Conservation (phyloP, 2,329 filamentous ascomycete species). For the Zopfia rhizophila region DNA sequence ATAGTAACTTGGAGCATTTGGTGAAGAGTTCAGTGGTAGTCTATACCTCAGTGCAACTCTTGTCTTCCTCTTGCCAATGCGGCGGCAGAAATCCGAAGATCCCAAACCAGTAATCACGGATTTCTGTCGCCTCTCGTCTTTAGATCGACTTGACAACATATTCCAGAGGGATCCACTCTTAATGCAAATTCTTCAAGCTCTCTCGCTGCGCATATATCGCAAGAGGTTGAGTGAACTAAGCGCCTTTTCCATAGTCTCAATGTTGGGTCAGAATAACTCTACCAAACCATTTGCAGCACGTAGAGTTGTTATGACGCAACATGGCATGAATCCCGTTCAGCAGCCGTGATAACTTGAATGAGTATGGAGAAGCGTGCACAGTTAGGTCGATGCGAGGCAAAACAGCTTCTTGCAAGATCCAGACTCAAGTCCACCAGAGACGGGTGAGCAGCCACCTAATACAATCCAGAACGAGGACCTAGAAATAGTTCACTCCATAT, state of each 20-base stretch:
- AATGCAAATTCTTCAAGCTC: background rate
- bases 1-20: no score
- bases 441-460: conserved; percentile 16
- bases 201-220: no score
- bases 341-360: conserved; percentile 9
- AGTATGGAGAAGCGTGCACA: conserved; percentile 15
- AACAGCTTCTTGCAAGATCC: conserved; percentile 15
- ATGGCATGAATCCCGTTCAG: conserved; percentile 6
- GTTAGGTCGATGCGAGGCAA: conserved; percentile 10
- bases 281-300: no score
- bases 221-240: no score
- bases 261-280: no score
- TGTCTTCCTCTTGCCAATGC: conserved; percentile 5
- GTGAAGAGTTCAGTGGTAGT: no score
- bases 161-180: no score
- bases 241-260: no score
- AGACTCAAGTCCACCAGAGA: conserved; percentile 15
- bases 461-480: conserved; percentile 9
- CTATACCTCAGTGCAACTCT: conserved; percentile 4
- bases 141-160: conserved; percentile 9
- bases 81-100: conserved; percentile 16
- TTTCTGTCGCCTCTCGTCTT: conserved; percentile 10
- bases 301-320: no score
- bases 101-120: conserved; percentile 17
- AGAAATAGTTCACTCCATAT: background rate